Percentiles rank a stretch among this genome's conserved stretches.
phyloP scores from a whole-genome alignment of 441 rosid species.

The Capsella rubella region DNA sequence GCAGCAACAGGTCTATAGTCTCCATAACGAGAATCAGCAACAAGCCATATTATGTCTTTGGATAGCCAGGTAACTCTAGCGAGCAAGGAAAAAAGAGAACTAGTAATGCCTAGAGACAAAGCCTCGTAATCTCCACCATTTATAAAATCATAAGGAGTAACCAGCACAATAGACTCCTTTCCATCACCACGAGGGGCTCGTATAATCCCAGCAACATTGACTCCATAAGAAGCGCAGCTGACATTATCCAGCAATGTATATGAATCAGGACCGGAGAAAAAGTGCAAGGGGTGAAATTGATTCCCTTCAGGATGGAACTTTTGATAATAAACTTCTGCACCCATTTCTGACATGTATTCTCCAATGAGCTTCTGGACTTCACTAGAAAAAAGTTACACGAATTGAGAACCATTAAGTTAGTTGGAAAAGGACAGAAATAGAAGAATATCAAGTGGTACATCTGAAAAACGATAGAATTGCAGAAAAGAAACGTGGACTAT shows the following conservation, averaged over 20 bases:
- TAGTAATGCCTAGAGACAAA: constrained; percentile 72
- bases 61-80: constrained; percentile 88
- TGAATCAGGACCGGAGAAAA: constrained; percentile 77
- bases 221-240: constrained; percentile 64
- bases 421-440: neutral
- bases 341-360: constrained; percentile 67
- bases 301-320: constrained; percentile 64
- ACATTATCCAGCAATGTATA: constrained; percentile 50
- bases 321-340: constrained; percentile 87
- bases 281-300: constrained; percentile 78
- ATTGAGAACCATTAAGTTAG: constrained; percentile 15
- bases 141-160: constrained; percentile 72
- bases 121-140: constrained; percentile 57
- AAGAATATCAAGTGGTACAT: neutral
- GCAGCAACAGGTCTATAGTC: constrained; percentile 82
- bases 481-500: neutral
- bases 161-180: constrained; percentile 91
- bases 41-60: constrained; percentile 89
- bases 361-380: constrained; percentile 71
- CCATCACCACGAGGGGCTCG: constrained; percentile 97
- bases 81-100: constrained; percentile 83
- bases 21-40: constrained; percentile 87
- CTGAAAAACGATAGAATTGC: neutral
- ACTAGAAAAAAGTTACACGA: constrained; percentile 41
- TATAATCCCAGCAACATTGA: constrained; percentile 76